Percentiles rank a stretch among this genome's conserved stretches.
These are phyloP conservation scores for Exobasidium cylindrosporum DNA, from an alignment of 1,284 basidiomycete species.

Conservation along the genomic window DNA sequence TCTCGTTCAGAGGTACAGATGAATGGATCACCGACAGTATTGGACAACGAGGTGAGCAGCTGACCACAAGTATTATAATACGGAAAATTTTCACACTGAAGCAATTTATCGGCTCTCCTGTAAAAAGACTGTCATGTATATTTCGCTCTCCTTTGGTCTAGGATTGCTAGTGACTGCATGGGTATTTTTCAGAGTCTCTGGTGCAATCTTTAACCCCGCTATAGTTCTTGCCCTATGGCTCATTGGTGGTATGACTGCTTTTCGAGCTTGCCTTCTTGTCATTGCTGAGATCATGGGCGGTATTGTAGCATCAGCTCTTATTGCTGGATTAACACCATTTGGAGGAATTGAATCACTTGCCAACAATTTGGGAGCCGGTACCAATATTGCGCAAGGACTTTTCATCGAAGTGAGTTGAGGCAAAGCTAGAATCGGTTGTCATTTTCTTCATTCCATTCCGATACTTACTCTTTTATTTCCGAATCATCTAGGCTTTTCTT, in stretches of 20 bases:
- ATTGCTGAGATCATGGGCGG: slow-evolving; percentile 58
- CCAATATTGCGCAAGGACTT: slow-evolving; percentile 42
- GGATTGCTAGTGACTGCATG: slow-evolving; percentile 56
- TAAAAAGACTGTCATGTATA: slow-evolving; percentile 36
- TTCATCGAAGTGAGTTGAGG: slow-evolving; percentile 53
- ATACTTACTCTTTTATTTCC: slow-evolving; percentile 20
- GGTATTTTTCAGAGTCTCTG: slow-evolving; percentile 72
- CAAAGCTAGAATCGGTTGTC: slow-evolving; percentile 51
- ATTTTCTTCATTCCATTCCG: slow-evolving; percentile 56
- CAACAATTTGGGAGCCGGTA: slow-evolving; percentile 54
- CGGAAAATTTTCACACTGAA: too few relatives aligned
- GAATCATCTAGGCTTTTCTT: slow-evolving; percentile 29
- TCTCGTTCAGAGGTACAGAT: neutral
- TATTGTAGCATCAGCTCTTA: slow-evolving; percentile 58
- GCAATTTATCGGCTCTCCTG: neutral
- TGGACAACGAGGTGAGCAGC: neutral
- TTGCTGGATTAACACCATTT: slow-evolving; percentile 55
- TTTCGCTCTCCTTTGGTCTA: slow-evolving; percentile 36
- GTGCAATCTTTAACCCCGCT: slow-evolving; percentile 60
- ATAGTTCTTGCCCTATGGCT: slow-evolving; percentile 53
- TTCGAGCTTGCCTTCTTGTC: slow-evolving; percentile 56
- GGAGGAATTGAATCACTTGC: slow-evolving; percentile 53
- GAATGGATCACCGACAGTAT: neutral
- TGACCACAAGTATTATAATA: too few relatives aligned
- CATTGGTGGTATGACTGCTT: slow-evolving; percentile 56